These are phyloP conservation scores for Lentinula detonsa DNA, from an alignment of 768 basidiomycete species.

Conservation along the genomic window DNA sequence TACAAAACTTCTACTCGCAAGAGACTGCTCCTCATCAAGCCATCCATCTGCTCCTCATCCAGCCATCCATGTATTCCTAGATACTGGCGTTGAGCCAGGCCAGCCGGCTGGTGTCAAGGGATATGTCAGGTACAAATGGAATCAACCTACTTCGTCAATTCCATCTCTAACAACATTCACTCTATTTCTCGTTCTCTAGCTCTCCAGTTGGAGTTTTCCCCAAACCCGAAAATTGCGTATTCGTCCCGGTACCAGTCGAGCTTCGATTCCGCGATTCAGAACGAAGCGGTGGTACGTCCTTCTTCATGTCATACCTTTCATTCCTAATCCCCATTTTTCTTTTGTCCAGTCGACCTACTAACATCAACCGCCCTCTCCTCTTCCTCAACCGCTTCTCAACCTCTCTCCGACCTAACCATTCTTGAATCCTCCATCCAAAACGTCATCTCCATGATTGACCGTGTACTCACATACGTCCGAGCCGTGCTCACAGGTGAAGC, in stretches of 20 bases:
- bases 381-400: constrained; percentile 40
- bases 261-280: constrained; percentile 81
- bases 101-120: constrained; percentile 74
- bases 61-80: constrained; percentile 86
- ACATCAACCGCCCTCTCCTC: constrained; percentile 40
- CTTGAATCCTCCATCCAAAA: constrained; percentile 68
- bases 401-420: constrained; percentile 67
- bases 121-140: constrained; percentile 64
- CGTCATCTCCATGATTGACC: constrained; percentile 76
- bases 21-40: constrained; percentile 87
- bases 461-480: constrained; percentile 80
- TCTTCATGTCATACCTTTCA: neutral
- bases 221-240: constrained; percentile 93
- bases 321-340: neutral
- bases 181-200: constrained; percentile 29
- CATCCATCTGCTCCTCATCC: constrained; percentile 81
- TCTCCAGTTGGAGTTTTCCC: constrained; percentile 85
- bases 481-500: constrained; percentile 70
- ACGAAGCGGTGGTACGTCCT: constrained; percentile 71
- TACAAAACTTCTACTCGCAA: constrained; percentile 96
- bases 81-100: constrained; percentile 70
- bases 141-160: no score
- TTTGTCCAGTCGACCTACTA: constrained; percentile 75
- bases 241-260: constrained; percentile 86
- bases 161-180: no score